A percentile compares a stretch with the other conserved stretches of the same genome.
Evolutionary conservation across 2,329 filamentous ascomycete species (phyloP).

Genomic region (Kalaharituber pfeilii): DNA sequence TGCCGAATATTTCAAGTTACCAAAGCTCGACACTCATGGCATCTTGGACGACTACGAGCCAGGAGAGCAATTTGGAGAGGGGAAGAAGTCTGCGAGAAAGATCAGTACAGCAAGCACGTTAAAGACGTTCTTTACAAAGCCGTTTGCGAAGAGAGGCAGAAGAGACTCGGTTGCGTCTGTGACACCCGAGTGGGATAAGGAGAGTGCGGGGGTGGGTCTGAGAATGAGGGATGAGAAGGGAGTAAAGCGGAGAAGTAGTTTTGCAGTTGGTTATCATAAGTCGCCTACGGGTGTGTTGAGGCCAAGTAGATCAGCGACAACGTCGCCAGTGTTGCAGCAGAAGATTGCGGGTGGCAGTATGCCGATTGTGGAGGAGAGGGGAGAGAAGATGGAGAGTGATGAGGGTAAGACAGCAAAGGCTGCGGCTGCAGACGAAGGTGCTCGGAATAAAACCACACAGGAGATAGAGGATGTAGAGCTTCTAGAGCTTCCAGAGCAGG

Average conservation of each 20-base stretch:
- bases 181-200: constrained; percentile 27
- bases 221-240: constrained; percentile 72
- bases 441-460: background rate
- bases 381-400: constrained; percentile 5
- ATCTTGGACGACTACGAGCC: too few species aligned
- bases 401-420: constrained; percentile 25
- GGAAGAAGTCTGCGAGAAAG: too few species aligned
- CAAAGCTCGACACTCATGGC: too few species aligned
- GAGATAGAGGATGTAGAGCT: background rate
- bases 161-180: constrained; percentile 25
- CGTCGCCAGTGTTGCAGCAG: constrained; percentile 74
- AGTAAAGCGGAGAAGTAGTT: constrained; percentile 96
- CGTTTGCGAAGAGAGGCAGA: background rate
- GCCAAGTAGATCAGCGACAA: constrained; percentile 75
- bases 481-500: background rate
- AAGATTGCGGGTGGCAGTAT: constrained; percentile 56
- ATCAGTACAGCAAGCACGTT: constrained; percentile 55
- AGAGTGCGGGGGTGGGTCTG: constrained; percentile 34
- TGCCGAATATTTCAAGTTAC: too few species aligned
- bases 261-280: constrained; percentile 68
- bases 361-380: constrained; percentile 46
- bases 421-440: constrained; percentile 7
- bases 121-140: constrained; percentile 5
- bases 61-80: too few species aligned
- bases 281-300: constrained; percentile 83